phyloP scores from a whole-genome alignment of 2,329 filamentous ascomycete species.

The Trichoderma hamatum region DNA sequence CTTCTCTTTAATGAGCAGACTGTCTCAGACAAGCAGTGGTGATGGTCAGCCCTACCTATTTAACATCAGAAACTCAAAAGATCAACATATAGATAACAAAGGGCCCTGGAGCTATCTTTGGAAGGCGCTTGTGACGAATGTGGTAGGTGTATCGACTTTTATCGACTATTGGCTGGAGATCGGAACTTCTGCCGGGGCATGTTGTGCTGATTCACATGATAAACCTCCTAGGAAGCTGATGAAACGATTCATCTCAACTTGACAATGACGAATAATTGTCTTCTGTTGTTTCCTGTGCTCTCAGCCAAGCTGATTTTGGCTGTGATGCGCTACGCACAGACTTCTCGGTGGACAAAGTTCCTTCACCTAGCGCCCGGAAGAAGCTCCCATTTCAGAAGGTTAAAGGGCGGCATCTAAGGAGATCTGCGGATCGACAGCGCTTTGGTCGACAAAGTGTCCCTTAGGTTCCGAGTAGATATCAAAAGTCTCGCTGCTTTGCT shows the following conservation, averaged over 20 bases:
- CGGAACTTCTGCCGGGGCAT: slow-evolving; percentile 11
- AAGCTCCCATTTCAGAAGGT: slow-evolving; percentile 27
- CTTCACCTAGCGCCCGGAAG: slow-evolving; percentile 24
- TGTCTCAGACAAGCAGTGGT: background rate
- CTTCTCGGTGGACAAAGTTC: slow-evolving; percentile 6
- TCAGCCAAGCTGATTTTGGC: background rate
- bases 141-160: slow-evolving; percentile 17
- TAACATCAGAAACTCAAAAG: slow-evolving; percentile 5
- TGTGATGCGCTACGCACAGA: background rate
- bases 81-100: slow-evolving; percentile 17
- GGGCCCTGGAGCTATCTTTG: slow-evolving; percentile 11
- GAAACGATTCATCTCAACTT: background rate
- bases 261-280: background rate
- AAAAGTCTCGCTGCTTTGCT: background rate
- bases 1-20: background rate
- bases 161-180: slow-evolving; percentile 10
- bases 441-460: background rate
- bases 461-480: background rate
- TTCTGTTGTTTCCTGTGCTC: background rate
- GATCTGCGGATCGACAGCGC: slow-evolving; percentile 25
- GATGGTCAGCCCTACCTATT: slow-evolving; percentile 6
- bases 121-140: slow-evolving; percentile 24
- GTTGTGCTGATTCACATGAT: slow-evolving; percentile 4
- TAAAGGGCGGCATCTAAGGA: background rate
- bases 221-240: background rate